Evolutionary conservation across 257 asterid genomes (phyloP), one percentile per base, ranked within the genome.

Genomic region (Paraleonurus japonicus): DNA sequence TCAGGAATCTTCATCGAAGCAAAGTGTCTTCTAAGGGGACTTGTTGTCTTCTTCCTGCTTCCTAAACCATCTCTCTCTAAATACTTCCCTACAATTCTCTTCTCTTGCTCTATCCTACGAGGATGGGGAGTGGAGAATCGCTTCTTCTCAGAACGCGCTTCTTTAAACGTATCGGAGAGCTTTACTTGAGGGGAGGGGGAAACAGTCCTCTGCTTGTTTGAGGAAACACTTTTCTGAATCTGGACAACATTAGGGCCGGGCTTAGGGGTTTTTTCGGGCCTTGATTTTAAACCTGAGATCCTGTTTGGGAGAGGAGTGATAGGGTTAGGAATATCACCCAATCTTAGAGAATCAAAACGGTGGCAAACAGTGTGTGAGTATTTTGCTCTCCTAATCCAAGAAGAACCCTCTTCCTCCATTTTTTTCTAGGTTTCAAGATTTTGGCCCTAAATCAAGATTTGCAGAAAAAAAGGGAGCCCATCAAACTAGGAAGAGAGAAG

Each of bases 351-450:
- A 75, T 90, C 96, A 19, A 90, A 62, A 70, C 97, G 87, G 82
- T 90, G 95, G 70, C 85, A 93, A 65, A 93, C 81, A 7, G 98
- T 93, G 57, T 89, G 92, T 26, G 97, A 90, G 78, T 75, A 93
- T 6, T 90, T 89, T 11, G 98, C 62, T 77, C 98, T 84, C 86
- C 97, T 86, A 45, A 93, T 80, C 97, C 98, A 93, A 76, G 97
- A 93, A 85, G 60, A 76, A 59, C 76, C 81, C 70, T 90, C 96
- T 69, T 87, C 97, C 50, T 93, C 97, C 97, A 93, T 93, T 61
- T 20, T 61, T 61, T 7, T 24, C 39, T 60, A 67, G 55, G 74
- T 72, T 64, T 61, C 85, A 85, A 78, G 80, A 79, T 28, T 75
- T 64, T 55, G 5, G 9, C 22, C 75, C 68, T 28, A 72, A 74